These are phyloP conservation scores for Fonsecaea erecta DNA, from an alignment of 2,329 filamentous ascomycete genomes.

Conservation along the genomic window DNA sequence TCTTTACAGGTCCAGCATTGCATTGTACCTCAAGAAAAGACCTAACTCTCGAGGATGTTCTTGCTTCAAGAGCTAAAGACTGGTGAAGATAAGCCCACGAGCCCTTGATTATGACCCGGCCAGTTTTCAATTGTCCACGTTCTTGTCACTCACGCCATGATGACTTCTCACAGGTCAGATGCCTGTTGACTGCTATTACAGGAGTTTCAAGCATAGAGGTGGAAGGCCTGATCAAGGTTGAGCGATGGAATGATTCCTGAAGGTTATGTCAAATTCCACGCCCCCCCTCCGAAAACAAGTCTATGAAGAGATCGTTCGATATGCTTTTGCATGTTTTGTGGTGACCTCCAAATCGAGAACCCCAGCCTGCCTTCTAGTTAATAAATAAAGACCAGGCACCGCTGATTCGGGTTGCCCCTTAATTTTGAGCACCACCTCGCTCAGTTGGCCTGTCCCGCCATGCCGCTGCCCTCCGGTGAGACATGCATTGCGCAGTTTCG, in stretches of 20 bases:
- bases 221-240: not conserved
- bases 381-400: too few relatives aligned
- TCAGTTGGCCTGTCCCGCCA: too few relatives aligned
- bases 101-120: not conserved
- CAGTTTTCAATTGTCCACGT: not conserved
- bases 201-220: constrained; percentile 18
- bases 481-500: too few relatives aligned
- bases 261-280: constrained; percentile 14
- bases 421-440: too few relatives aligned
- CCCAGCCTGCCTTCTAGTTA: too few relatives aligned
- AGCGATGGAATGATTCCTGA: constrained; percentile 3
- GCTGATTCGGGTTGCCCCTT: too few relatives aligned
- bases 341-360: too few relatives aligned
- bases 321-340: constrained; percentile 7
- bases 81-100: not conserved
- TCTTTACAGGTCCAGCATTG: not conserved
- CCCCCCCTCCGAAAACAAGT: constrained; percentile 5
- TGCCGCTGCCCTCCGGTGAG: too few relatives aligned
- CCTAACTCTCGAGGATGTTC: not conserved
- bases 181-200: constrained; percentile 11
- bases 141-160: not conserved
- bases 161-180: constrained; percentile 15
- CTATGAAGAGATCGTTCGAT: constrained; percentile 1
- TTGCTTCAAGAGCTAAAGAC: not conserved
- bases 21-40: not conserved